A percentile compares a stretch with the other conserved stretches of the same genome.
Evolutionary conservation across 2,329 filamentous ascomycete species (phyloP).

Genomic region (Bretziella fagacearum): DNA sequence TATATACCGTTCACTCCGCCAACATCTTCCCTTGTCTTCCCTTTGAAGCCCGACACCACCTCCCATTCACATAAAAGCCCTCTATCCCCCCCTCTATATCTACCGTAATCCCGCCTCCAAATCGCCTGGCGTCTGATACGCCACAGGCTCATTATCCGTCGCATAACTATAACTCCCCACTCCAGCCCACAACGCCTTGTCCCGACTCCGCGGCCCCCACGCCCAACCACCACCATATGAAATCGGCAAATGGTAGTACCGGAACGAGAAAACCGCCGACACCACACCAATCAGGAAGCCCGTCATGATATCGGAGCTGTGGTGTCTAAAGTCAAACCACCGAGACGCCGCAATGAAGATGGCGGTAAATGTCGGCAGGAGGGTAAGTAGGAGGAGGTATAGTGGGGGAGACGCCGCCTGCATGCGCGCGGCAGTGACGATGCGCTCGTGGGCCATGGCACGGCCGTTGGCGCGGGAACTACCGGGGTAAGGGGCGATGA

Average conservation of each 20-base stretch:
- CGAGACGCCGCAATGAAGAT: conserved; percentile 73
- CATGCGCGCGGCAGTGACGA: conserved; percentile 40
- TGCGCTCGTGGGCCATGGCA: conserved; percentile 23
- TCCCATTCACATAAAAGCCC: neutral
- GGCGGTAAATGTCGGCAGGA: conserved; percentile 56
- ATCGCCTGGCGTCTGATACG: conserved; percentile 8
- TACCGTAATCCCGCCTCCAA: conserved; percentile 8
- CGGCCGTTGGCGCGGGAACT: conserved; percentile 30
- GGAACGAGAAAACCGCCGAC: conserved; percentile 57
- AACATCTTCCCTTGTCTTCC: too few species aligned
- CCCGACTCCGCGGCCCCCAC: conserved; percentile 60
- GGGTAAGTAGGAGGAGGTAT: conserved; percentile 53
- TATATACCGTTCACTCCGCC: too few species aligned
- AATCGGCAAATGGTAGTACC: conserved; percentile 50
- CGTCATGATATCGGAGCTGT: conserved; percentile 81
- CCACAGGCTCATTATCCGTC: conserved; percentile 23
- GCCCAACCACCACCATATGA: conserved; percentile 69
- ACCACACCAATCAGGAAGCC: conserved; percentile 64
- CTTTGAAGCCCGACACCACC: too few species aligned
- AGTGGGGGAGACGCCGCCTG: conserved; percentile 70
- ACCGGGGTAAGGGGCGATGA: conserved; percentile 37
- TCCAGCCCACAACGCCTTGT: conserved; percentile 64
- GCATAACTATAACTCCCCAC: conserved; percentile 44
- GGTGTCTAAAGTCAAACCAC: conserved; percentile 77
- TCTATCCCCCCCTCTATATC: neutral